These are phyloP conservation scores for Backusella tarrabulga DNA, from an alignment of 192 early-diverging fungal species.

Conservation along the genomic window DNA sequence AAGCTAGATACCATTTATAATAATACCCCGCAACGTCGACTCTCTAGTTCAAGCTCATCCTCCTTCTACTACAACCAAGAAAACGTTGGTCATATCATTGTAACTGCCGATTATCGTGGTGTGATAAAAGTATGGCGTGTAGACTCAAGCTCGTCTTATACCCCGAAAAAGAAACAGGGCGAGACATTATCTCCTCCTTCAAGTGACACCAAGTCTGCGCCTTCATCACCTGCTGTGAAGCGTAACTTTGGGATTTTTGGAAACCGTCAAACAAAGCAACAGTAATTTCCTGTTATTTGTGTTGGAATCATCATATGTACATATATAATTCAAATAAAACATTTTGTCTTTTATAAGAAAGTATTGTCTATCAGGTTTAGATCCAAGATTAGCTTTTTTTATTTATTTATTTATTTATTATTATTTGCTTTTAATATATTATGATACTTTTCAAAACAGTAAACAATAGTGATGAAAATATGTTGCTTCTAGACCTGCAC, in stretches of 20 bases:
- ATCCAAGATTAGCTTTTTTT: too few species aligned
- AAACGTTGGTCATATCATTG: conserved; percentile 52
- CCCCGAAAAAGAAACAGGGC: not conserved
- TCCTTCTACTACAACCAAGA: not conserved
- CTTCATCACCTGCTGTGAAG: not conserved
- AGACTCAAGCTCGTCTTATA: conserved; percentile 38
- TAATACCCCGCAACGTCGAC: conserved; percentile 23
- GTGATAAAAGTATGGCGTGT: conserved; percentile 64
- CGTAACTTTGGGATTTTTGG: conserved; percentile 6
- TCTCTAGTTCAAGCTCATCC: not conserved
- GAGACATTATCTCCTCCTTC: not conserved
- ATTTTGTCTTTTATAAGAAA: too few species aligned
- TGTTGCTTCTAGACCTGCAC: too few species aligned
- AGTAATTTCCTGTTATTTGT: not conserved
- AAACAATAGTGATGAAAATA: too few species aligned
- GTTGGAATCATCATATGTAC: not conserved
- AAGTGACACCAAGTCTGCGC: not conserved
- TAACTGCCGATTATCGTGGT: conserved; percentile 60
- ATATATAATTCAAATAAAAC: not conserved
- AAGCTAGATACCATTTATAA: conserved; percentile 39
- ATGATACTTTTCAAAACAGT: too few species aligned
- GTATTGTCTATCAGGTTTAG: too few species aligned
- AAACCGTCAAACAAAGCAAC: not conserved
- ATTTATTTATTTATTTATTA: too few species aligned
- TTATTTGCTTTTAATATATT: too few species aligned